phyloP scores from a whole-genome alignment of 257 asterid genomes.

The Ophiorrhiza pumila region DNA sequence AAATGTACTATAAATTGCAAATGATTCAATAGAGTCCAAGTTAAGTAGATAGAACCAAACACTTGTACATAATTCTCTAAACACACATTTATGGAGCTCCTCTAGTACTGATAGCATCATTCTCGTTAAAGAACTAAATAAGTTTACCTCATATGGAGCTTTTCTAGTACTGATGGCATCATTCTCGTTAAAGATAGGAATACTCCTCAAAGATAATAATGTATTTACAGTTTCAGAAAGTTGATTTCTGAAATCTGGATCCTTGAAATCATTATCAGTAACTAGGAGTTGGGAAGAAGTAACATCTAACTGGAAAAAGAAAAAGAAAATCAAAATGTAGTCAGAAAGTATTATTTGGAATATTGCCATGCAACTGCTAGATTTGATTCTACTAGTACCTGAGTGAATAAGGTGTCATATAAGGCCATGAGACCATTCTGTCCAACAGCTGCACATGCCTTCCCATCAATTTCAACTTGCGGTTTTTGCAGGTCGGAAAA shows the following conservation, averaged over 20 bases:
- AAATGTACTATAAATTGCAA: too few relatives aligned
- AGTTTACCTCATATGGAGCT: slow-evolving; percentile 70
- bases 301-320: slow-evolving; percentile 60
- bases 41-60: too few relatives aligned
- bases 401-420: slow-evolving; percentile 59
- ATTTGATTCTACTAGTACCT: slow-evolving; percentile 37
- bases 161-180: slow-evolving; percentile 85
- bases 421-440: slow-evolving; percentile 71
- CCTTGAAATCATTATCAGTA: slow-evolving; percentile 77
- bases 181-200: slow-evolving; percentile 84
- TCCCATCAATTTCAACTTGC: slow-evolving; percentile 62
- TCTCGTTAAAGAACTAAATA: slow-evolving; percentile 52
- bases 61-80: too few relatives aligned
- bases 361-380: background rate
- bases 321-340: too few relatives aligned
- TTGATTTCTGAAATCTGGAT: slow-evolving; percentile 62
- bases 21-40: too few relatives aligned
- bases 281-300: slow-evolving; percentile 82
- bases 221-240: slow-evolving; percentile 65
- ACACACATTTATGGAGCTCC: slow-evolving; percentile 85
- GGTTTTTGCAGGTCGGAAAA: slow-evolving; percentile 67
- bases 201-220: slow-evolving; percentile 53
- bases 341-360: too few relatives aligned
- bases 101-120: slow-evolving; percentile 88
- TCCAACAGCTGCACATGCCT: slow-evolving; percentile 78